These are phyloP conservation scores for Ceratobasidium sp. DNA, from an alignment of 1,284 basidiomycete species.

Conservation along the genomic window DNA sequence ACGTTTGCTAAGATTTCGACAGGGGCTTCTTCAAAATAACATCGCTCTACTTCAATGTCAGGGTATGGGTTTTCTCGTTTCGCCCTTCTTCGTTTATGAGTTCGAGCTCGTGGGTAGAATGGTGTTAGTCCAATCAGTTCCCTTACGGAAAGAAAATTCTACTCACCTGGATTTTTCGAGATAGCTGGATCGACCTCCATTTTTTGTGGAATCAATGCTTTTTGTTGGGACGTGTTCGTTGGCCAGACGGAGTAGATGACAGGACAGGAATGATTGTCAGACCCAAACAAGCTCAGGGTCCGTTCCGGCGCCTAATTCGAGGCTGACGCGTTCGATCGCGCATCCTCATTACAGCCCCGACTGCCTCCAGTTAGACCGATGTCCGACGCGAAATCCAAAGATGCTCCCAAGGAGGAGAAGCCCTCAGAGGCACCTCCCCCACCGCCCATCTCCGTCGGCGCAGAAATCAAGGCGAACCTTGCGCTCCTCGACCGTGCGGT, in stretches of 20 bases:
- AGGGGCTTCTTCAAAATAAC: conserved; percentile 17
- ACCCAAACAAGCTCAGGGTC: conserved; percentile 22
- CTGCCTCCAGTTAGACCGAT: neutral
- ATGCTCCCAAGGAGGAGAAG: conserved; percentile 22
- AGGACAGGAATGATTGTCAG: neutral
- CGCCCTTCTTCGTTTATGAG: conserved; percentile 14
- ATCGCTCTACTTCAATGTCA: conserved; percentile 10
- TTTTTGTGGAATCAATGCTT: neutral
- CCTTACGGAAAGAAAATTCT: neutral
- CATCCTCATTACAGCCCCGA: neutral
- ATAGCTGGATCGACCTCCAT: neutral
- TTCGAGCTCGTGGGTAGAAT: neutral
- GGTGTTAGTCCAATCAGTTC: neutral
- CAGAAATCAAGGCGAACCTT: conserved; percentile 62
- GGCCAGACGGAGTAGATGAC: too few relatives aligned
- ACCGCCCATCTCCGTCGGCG: conserved; percentile 28
- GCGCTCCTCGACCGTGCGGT: conserved; percentile 88
- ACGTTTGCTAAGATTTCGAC: conserved; percentile 21
- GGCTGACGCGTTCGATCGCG: conserved; percentile 38
- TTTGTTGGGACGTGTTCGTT: too few relatives aligned
- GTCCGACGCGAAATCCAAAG: conserved; percentile 30
- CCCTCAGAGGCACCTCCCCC: conserved; percentile 13
- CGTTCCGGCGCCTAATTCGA: conserved; percentile 3
- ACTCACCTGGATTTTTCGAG: neutral
- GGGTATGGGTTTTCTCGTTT: conserved; percentile 26